phyloP scores from a whole-genome alignment of 148 eudicot genomes.

The Persicaria tinctoria region DNA sequence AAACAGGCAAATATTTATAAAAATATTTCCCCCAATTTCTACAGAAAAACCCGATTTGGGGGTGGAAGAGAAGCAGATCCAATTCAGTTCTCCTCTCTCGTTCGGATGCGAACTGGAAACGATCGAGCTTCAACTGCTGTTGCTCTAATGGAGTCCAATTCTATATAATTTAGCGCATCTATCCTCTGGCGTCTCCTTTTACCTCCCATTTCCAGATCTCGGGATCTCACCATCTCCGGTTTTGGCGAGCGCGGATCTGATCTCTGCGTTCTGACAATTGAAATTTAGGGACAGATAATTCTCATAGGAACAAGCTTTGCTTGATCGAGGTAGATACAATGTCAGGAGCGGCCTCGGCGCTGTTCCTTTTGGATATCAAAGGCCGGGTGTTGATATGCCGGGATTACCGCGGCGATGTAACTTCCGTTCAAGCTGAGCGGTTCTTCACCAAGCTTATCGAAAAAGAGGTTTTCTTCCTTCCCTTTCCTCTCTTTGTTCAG shows the following conservation, averaged over 20 bases:
- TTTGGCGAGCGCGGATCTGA: neutral
- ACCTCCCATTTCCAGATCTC: neutral
- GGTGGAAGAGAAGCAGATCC: slow-evolving; percentile 3
- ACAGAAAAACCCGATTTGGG: neutral
- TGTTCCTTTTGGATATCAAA: slow-evolving; percentile 84
- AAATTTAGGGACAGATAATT: neutral
- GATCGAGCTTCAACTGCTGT: neutral
- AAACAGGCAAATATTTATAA: too few relatives aligned
- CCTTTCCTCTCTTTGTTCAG: neutral
- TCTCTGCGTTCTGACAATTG: neutral
- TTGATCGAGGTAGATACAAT: slow-evolving; percentile 20
- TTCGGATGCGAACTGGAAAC: neutral
- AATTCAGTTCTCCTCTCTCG: neutral
- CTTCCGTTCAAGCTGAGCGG: slow-evolving; percentile 65
- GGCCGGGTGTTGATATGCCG: slow-evolving; percentile 91
- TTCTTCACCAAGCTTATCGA: slow-evolving; percentile 85
- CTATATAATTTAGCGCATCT: neutral
- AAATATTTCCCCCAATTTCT: neutral
- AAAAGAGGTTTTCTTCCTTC: slow-evolving; percentile 47
- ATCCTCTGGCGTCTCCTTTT: neutral
- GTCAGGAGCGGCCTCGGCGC: slow-evolving; percentile 97
- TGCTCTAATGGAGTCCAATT: neutral
- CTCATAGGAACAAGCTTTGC: neutral
- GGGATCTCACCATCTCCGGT: neutral
- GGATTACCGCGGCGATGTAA: slow-evolving; percentile 91